Base-by-base conservation (phyloP, 1,139 yeast species). In the Pichia sp. region DNA sequence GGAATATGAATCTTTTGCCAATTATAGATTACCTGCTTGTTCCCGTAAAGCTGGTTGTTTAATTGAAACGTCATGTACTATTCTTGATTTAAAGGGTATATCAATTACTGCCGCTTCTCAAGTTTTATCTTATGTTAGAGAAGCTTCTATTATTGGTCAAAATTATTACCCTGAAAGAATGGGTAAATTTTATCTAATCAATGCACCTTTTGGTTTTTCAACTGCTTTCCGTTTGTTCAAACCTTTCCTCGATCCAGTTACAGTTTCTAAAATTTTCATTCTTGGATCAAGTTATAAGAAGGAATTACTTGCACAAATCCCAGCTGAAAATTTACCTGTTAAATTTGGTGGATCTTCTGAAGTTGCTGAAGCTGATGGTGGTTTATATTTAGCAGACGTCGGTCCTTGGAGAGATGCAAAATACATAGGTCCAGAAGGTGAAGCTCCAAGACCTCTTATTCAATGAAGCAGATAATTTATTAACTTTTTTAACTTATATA, bases 131-230 rank as follows among this genome's bases (percentile, higher is more conserved):
- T 92, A 90, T 67, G 95, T 92, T 46, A 80, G 82, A 63, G 96
- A 89, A 67, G 97, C 98, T 27, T 86, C 96, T 23, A 71, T 76
- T 58, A 87, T 92, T 61, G 97, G 97, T 52, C 98, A 92, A 70
- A 87, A 92, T 71, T 92, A 85, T 68, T 92, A 92, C 66, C 98
- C 98, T n/a, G 98, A 92, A 73, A 84, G 98, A 69, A 90, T 92
- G 97, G 97, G 98, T 60, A 89, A 87, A 68, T 92, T 92, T 64
- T 92, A 87, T 69, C 72, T 90, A 60, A 87, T 92, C 68, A 92
- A 92, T 64, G 96, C 98, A 2, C 98, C 98, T 51, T 92, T 89
- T 65, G 98, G 98, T 5, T 92, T 92, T 69, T 81, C 96, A 34
- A 82, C 97, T 40, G 97, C 95, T 33, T 92, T 92, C 74, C 79